These are phyloP conservation scores for Globisporangium canariense DNA, from an alignment of 352 stramenopile genomes.

Conservation along the genomic window DNA sequence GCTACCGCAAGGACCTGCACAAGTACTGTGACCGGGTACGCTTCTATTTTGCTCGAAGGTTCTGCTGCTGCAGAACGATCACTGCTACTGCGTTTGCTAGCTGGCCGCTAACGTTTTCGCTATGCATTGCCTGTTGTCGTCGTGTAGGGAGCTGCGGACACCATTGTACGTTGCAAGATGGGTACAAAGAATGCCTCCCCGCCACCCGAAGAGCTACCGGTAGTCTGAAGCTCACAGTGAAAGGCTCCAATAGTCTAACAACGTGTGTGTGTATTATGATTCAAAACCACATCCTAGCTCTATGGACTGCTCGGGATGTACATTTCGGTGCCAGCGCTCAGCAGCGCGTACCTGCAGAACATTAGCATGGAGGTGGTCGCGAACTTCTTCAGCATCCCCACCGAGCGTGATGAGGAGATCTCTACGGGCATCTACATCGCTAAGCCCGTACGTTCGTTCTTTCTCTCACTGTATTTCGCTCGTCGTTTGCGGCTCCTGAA, in stretches of 20 bases:
- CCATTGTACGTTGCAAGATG: slow-evolving; percentile 42
- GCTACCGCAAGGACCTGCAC: slow-evolving; percentile 76
- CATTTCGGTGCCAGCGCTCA: slow-evolving; percentile 70
- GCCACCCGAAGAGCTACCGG: too few relatives aligned
- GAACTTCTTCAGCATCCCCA: slow-evolving; percentile 68
- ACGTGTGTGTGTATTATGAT: neutral
- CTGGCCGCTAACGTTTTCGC: neutral
- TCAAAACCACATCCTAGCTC: slow-evolving; percentile 28
- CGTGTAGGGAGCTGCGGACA: slow-evolving; percentile 61
- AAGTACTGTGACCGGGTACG: slow-evolving; percentile 58
- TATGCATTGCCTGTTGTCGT: neutral
- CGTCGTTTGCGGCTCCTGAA: too few relatives aligned
- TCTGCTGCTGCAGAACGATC: too few relatives aligned
- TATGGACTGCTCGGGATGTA: slow-evolving; percentile 86
- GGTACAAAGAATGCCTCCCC: neutral
- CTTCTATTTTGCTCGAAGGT: neutral
- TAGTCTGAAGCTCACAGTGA: neutral
- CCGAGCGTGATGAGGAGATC: slow-evolving; percentile 70
- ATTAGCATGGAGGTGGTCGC: slow-evolving; percentile 65
- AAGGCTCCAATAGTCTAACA: too few relatives aligned
- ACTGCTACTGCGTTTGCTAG: neutral
- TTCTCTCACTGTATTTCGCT: too few relatives aligned
- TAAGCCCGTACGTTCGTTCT: slow-evolving; percentile 48
- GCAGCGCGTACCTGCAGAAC: slow-evolving; percentile 50
- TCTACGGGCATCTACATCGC: slow-evolving; percentile 78